Base-by-base conservation (phyloP, 2,329 filamentous ascomycete species). In the Stachybotrys chlorohalonatus region DNA sequence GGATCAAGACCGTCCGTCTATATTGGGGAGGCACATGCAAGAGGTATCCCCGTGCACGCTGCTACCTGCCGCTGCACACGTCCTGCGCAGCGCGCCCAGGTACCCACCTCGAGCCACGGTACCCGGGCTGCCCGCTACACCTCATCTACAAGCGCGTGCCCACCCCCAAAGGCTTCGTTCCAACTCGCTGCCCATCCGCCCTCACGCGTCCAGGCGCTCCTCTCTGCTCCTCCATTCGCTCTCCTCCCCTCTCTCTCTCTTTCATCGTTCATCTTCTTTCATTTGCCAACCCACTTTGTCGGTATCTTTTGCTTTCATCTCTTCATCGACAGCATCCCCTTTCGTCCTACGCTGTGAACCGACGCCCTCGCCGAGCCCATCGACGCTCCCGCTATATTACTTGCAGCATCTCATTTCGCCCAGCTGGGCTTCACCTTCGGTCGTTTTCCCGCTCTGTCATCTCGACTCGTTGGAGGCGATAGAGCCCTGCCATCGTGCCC, bases 401-500 rank as follows among this genome's bases (percentile, higher is more conserved):
- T 56, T 52, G 55, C 13, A 54, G 56, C 59, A 57, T 53, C 53
- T 61, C 55, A 55, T 57, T 60, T 54, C 62, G 58, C 56, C 56
- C 58, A 36, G 50, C 53, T 57, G 55, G 56, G 57, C 52, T 56
- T 57, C 60, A 52, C 52, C 53, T 57, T 49, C 52, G 16, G 52
- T 52, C 52, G 57, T 52, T 54, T 55, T 57, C 57, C 64, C 58
- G 59, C 60, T 57, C 61, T 55, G 53, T 54, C 57, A 49, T 55
- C 62, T 9, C 36, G 9, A 42, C 13, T 13, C 13, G 9, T 13
- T 42, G 60, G 48, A 53, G 55, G 59, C 59, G 63, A 60, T 56
- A 56, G 59, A 61, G 60, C 61, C 62, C 60, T 63, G 62, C 61
- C 60, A 60, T 56, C 54, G 54, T 52, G 61, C 61, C 58, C 63